These are phyloP conservation scores for Hamamelis virginiana DNA, from an alignment of 164 flowering plant species.

Conservation along the genomic window DNA sequence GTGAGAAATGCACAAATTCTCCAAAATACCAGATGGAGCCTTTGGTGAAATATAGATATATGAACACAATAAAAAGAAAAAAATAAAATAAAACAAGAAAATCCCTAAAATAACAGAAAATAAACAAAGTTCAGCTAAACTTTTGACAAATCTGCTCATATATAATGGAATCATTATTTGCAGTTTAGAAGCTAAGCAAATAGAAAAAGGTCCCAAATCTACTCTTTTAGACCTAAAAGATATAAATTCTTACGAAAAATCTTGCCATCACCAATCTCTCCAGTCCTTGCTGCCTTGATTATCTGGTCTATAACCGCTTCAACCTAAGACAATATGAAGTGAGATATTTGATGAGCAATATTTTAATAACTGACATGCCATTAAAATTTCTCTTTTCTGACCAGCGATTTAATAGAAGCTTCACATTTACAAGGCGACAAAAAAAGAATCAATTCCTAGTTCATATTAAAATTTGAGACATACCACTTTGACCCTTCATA, in stretches of 20 bases:
- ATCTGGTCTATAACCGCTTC: slow-evolving; percentile 82
- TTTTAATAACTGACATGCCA: background rate
- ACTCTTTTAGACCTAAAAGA: background rate
- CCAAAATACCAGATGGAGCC: too few species aligned
- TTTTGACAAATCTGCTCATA: too few species aligned
- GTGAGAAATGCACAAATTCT: background rate
- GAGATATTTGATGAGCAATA: background rate
- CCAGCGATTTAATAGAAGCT: background rate
- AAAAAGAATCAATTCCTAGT: background rate
- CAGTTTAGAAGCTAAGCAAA: too few species aligned
- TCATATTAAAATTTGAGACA: background rate
- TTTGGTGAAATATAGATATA: too few species aligned
- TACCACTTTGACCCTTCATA: background rate
- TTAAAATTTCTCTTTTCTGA: background rate
- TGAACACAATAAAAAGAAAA: too few species aligned
- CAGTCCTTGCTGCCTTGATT: slow-evolving; percentile 83
- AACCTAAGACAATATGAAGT: slow-evolving; percentile 42
- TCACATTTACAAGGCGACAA: background rate
- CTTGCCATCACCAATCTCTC: slow-evolving; percentile 98
- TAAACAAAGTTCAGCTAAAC: too few species aligned
- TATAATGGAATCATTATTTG: too few species aligned
- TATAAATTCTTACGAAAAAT: slow-evolving; percentile 63
- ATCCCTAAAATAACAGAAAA: too few species aligned
- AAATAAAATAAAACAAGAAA: too few species aligned
- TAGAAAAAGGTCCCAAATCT: background rate